Conservation (phyloP, 306 rosid species). For the Cicer cuneatum region DNA sequence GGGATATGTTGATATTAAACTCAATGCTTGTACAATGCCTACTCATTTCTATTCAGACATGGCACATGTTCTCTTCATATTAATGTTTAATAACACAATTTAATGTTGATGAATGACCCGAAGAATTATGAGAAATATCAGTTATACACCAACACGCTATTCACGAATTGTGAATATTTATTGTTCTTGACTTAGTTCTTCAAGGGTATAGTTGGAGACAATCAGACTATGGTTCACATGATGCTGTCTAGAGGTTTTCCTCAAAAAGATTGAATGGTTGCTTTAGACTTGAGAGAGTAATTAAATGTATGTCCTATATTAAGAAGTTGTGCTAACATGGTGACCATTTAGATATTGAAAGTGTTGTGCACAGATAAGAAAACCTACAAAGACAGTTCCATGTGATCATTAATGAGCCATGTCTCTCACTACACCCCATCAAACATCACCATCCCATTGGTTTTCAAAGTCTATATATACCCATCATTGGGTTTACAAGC, state of each 20-base stretch:
- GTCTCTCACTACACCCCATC: neutral
- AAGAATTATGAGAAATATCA: neutral
- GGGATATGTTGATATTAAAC: neutral
- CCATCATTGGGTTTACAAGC: conserved; percentile 3
- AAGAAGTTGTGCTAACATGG: neutral
- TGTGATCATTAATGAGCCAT: conserved; percentile 27
- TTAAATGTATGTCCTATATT: neutral
- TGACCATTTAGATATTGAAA: neutral
- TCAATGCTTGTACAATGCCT: neutral
- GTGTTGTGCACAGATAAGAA: neutral
- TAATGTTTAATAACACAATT: neutral
- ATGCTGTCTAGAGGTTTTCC: neutral
- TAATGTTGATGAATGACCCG: neutral
- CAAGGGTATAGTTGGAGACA: neutral
- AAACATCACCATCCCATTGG: neutral
- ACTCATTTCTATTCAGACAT: neutral
- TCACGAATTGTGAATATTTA: neutral
- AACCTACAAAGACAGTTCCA: conserved; percentile 1
- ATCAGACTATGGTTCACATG: conserved; percentile 1
- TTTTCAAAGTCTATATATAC: conserved; percentile 2
- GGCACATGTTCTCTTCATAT: conserved; percentile 11
- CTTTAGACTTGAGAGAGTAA: neutral
- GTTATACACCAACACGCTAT: neutral
- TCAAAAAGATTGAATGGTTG: neutral
- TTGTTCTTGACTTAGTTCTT: neutral